phyloP scores from a whole-genome alignment of 768 basidiomycete genomes.

The Tulasnella sp. region DNA sequence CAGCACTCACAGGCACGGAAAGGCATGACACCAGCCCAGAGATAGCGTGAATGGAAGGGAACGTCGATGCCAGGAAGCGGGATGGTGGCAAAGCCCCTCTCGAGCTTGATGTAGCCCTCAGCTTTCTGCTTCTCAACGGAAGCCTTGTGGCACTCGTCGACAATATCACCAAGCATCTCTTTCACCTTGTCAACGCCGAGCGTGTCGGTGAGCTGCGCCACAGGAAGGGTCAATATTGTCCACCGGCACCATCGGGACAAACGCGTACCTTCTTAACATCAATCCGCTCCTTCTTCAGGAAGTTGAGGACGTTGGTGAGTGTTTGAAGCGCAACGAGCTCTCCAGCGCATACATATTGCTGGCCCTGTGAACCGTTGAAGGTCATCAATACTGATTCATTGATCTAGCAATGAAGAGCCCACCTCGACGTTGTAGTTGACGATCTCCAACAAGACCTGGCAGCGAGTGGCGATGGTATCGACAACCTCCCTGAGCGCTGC shows the following conservation, averaged over 20 bases:
- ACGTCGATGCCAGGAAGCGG: conserved; percentile 96
- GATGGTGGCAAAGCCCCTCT: conserved; percentile 93
- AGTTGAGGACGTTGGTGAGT: conserved; percentile 92
- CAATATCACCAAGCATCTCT: conserved; percentile 89
- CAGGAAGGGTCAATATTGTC: neutral
- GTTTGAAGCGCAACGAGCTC: conserved; percentile 89
- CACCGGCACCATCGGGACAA: neutral
- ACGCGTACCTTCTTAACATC: conserved; percentile 69
- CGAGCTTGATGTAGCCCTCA: conserved; percentile 88
- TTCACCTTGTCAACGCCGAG: conserved; percentile 89
- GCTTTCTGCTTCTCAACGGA: conserved; percentile 66
- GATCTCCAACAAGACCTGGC: conserved; percentile 83
- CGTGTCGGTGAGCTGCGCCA: conserved; percentile 64
- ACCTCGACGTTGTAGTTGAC: conserved; percentile 96
- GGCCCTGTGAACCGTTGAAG: conserved; percentile 47
- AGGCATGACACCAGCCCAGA: conserved; percentile 97
- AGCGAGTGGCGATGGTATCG: conserved; percentile 69
- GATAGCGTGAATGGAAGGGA: conserved; percentile 97
- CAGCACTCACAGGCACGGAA: conserved; percentile 86
- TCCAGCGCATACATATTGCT: conserved; percentile 99
- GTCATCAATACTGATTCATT: neutral
- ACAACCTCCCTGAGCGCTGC: conserved; percentile 95
- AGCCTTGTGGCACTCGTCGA: conserved; percentile 65
- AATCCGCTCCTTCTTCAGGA: conserved; percentile 91
- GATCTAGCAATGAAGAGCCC: conserved; percentile 19